phyloP scores from a whole-genome alignment of 371 early-diverging fungal species.

The Mucor irregularis region DNA sequence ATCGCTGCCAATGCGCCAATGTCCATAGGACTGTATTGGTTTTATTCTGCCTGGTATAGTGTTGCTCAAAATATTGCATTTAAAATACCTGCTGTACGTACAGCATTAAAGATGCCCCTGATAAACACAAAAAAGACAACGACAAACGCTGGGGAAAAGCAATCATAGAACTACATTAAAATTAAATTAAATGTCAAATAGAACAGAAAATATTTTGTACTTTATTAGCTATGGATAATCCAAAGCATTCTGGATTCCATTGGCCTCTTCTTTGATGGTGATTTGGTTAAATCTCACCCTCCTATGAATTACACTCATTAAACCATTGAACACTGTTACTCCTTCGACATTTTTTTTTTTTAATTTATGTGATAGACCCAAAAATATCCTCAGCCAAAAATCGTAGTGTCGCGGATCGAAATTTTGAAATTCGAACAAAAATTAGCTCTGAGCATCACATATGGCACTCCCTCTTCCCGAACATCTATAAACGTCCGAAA shows the following conservation, averaged over 20 bases:
- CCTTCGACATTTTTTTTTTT: too few relatives aligned
- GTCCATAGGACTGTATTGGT: constrained; percentile 67
- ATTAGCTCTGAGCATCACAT: constrained; percentile 2
- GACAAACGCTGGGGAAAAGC: not conserved
- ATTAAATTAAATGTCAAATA: too few relatives aligned
- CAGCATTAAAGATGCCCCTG: constrained; percentile 24
- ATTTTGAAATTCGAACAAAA: constrained; percentile 2
- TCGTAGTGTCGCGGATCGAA: not conserved
- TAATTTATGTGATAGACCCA: too few relatives aligned
- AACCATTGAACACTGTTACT: too few relatives aligned
- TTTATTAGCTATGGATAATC: too few relatives aligned
- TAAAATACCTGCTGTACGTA: constrained; percentile 40
- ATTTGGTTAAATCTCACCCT: too few relatives aligned
- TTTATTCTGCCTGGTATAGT: constrained; percentile 63
- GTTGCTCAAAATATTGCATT: constrained; percentile 59
- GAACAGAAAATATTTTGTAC: too few relatives aligned
- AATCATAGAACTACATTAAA: too few relatives aligned
- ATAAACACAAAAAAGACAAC: not conserved
- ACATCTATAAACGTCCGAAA: constrained; percentile 23
- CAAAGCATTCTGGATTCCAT: too few relatives aligned
- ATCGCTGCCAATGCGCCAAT: constrained; percentile 73
- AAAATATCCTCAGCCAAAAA: too few relatives aligned
- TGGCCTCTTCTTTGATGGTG: too few relatives aligned
- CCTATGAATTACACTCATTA: too few relatives aligned
- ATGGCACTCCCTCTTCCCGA: constrained; percentile 17